A percentile compares a stretch with the other conserved stretches of the same genome.
phyloP scores from a whole-genome alignment of 805 yeast species.

The Hyphopichia homilentoma region DNA sequence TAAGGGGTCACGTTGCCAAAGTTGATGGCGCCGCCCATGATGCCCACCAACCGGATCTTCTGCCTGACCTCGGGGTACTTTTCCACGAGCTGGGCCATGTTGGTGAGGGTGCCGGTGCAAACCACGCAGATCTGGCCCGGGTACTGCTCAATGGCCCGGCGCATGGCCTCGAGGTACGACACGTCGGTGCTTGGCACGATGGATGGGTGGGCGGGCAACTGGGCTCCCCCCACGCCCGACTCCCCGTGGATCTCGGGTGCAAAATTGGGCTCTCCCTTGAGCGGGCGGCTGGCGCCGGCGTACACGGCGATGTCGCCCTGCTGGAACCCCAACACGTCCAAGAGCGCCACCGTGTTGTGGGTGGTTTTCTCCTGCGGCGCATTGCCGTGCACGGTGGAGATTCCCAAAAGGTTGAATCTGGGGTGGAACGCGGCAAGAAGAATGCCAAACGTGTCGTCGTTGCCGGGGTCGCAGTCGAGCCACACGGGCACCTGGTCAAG shows the following conservation, averaged over 20 bases:
- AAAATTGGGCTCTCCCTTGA: constrained; percentile 43
- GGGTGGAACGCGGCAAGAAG: constrained; percentile 61
- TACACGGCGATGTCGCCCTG: constrained; percentile 57
- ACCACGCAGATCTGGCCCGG: constrained; percentile 54
- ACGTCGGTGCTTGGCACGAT: constrained; percentile 16
- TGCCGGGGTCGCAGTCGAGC: constrained; percentile 93
- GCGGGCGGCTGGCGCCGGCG: constrained; percentile 60
- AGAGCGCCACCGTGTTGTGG: constrained; percentile 59
- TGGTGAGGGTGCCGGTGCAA: constrained; percentile 78
- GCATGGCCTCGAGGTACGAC: constrained; percentile 33
- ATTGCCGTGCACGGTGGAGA: constrained; percentile 76
- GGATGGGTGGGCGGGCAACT: constrained; percentile 49
- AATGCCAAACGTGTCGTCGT: constrained; percentile 80
- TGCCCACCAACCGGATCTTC: constrained; percentile 50
- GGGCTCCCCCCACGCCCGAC: constrained; percentile 76
- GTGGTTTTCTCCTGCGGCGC: constrained; percentile 64
- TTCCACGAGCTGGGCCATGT: constrained; percentile 54
- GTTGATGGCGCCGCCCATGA: constrained; percentile 73
- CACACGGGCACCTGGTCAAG: constrained; percentile 53
- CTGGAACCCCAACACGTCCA: constrained; percentile 50
- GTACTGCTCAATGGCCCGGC: constrained; percentile 38
- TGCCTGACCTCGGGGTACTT: constrained; percentile 51
- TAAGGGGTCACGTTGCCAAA: constrained; percentile 49
- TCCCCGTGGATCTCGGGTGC: constrained; percentile 72
- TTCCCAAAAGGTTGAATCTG: constrained; percentile 54